Base-by-base conservation (phyloP, 352 stramenopile genomes). In the Globisporangium spiculum region DNA sequence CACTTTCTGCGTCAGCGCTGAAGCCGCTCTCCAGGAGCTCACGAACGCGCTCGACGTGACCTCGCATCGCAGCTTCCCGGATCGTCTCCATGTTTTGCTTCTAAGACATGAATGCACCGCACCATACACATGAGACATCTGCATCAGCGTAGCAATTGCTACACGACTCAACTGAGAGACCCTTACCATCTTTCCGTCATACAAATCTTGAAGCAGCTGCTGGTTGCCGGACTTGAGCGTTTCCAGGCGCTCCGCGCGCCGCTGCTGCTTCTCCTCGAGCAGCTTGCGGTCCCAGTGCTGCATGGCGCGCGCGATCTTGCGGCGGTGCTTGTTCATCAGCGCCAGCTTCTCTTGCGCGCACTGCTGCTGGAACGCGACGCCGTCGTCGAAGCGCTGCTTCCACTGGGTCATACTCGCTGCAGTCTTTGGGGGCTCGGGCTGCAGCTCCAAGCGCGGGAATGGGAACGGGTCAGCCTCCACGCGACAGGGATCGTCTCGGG, bases 61-160 rank as follows among this genome's bases (percentile, higher is more conserved):
- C 84, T 53, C 78, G 72, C 66, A 92, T 84, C 24, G 82, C 79
- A 27, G 83, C 84, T 66, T 90, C 78, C 1, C 84, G 84, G 52
- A 92, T 91, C 4, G 79, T 86, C 50, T 88, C 80, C 32, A 90
- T 68, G 65, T 88, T 88, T 63, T 89, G 76, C 75, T 81, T 81
- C 84, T 92, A 66, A 16, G 24, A 20, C 32, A 52, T 10, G 32
- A 38, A 46, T 7, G 36, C 18, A 57, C 4, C 10, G 26, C 41
- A 18, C 38, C 12, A 46, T 46, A 34, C 50, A n/a, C 24, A 55
- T 36, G 12, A 36, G 53, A n/a, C 16, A 7, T 16, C 14, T 30
- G 12, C n/a, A 55, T 55, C 3, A 9, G 3, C 4, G 22, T 9
- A 36, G 20, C 32, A 3, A 38, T 38, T 18, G 8, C n/a, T 55